Percentiles rank a stretch among this genome's conserved stretches.
Conservation (phyloP, 306 rosid genomes). For the Trifolium fragiferum region DNA sequence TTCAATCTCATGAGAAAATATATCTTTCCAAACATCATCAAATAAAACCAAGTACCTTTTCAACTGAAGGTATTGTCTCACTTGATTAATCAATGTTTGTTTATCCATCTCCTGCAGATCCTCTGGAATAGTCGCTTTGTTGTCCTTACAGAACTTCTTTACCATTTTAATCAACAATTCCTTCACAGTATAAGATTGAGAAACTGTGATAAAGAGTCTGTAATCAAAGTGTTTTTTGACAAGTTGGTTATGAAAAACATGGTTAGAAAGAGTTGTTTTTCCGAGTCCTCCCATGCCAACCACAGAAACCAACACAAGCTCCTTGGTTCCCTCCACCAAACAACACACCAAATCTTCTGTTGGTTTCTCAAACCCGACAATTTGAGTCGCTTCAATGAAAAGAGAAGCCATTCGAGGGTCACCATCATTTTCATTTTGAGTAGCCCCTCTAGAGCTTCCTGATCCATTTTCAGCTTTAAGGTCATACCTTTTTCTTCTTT, state of each 20-base stretch:
- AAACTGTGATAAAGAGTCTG: slow-evolving; percentile 34
- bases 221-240: slow-evolving; percentile 30
- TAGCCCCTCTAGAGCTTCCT: background rate
- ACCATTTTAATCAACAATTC: slow-evolving; percentile 29
- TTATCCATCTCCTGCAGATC: slow-evolving; percentile 11
- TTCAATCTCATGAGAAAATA: slow-evolving; percentile 30
- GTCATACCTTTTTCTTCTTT: slow-evolving; percentile 33
- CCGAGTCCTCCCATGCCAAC: slow-evolving; percentile 56
- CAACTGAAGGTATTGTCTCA: slow-evolving; percentile 19
- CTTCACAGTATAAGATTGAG: slow-evolving; percentile 30
- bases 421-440: background rate
- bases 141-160: slow-evolving; percentile 28
- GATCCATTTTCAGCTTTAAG: background rate
- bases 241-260: background rate
- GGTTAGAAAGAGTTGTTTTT: slow-evolving; percentile 42
- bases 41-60: slow-evolving; percentile 42
- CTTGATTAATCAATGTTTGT: background rate
- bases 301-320: slow-evolving; percentile 29
- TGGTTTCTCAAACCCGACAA: slow-evolving; percentile 42
- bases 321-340: background rate
- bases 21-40: slow-evolving; percentile 46
- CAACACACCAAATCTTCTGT: slow-evolving; percentile 27
- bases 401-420: slow-evolving; percentile 41
- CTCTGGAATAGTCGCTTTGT: slow-evolving; percentile 10
- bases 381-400: slow-evolving; percentile 37